These are phyloP conservation scores for Diaporthe batatas DNA, from an alignment of 2,329 filamentous ascomycete genomes.

Conservation along the genomic window DNA sequence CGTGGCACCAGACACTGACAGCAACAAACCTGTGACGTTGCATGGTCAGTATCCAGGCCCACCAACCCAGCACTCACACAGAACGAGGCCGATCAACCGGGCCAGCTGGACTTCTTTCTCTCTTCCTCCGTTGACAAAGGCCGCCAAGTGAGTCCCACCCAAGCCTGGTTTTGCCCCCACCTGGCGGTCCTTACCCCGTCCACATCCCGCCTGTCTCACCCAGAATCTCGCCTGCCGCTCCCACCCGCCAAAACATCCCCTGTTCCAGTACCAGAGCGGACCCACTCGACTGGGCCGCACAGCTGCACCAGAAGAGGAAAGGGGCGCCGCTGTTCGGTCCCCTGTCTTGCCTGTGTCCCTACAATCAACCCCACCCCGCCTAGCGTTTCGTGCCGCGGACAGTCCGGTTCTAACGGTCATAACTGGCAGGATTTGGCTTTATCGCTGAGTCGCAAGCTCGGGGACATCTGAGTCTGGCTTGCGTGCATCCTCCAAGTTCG, in stretches of 20 bases:
- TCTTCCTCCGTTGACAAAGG: background rate
- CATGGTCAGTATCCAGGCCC: conserved; percentile 23
- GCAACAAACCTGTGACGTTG: conserved; percentile 33
- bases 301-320: conserved; percentile 33
- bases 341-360: background rate
- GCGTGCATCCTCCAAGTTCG: conserved; percentile 11
- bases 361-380: conserved; percentile 28
- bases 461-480: conserved; percentile 8
- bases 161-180: conserved; percentile 4
- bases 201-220: conserved; percentile 37
- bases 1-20: conserved; percentile 12
- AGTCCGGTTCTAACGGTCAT: conserved; percentile 19
- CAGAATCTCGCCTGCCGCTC: conserved; percentile 29
- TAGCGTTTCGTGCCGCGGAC: conserved; percentile 33
- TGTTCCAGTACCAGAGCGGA: conserved; percentile 33
- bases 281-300: conserved; percentile 28
- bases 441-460: conserved; percentile 26
- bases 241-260: conserved; percentile 37
- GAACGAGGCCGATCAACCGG: conserved; percentile 1
- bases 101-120: background rate
- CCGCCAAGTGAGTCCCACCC: conserved; percentile 8
- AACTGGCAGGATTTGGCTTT: conserved; percentile 14
- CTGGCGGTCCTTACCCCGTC: conserved; percentile 5
- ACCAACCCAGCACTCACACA: conserved; percentile 6
- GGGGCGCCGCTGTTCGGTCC: background rate